Evolutionary conservation across 2,329 filamentous ascomycete species (phyloP).

Genomic region (Daldinia sp.): DNA sequence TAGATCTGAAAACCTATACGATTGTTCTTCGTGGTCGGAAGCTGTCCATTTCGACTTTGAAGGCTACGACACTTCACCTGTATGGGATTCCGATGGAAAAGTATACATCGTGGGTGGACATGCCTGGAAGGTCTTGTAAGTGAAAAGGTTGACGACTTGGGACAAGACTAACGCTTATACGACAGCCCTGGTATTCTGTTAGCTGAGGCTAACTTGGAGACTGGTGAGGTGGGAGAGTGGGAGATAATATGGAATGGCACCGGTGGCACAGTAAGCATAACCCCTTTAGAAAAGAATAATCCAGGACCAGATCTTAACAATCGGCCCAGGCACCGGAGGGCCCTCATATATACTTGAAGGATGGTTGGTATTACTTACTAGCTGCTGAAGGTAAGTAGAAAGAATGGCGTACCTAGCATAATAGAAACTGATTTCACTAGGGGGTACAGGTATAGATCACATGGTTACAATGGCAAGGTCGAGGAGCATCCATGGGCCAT

Average conservation of each 20-base stretch:
- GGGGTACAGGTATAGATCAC: constrained; percentile 62
- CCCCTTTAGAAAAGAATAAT: neutral
- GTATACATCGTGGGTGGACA: constrained; percentile 62
- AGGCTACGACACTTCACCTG: constrained; percentile 66
- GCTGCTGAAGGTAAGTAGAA: constrained; percentile 60
- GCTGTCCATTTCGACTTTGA: constrained; percentile 62
- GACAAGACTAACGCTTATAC: neutral
- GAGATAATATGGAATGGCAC: constrained; percentile 62
- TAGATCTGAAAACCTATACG: constrained; percentile 58
- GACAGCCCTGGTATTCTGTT: constrained; percentile 56
- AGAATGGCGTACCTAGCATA: neutral
- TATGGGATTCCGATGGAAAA: constrained; percentile 68
- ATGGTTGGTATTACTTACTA: constrained; percentile 65
- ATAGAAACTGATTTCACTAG: constrained; percentile 31
- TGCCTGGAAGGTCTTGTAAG: constrained; percentile 52
- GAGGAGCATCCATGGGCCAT: constrained; percentile 58
- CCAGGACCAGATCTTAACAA: neutral
- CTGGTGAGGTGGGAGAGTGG: constrained; percentile 56
- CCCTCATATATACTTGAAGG: constrained; percentile 65
- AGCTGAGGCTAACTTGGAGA: constrained; percentile 56
- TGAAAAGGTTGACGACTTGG: neutral
- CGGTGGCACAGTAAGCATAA: constrained; percentile 51
- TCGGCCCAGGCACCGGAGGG: constrained; percentile 59
- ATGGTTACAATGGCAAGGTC: constrained; percentile 63
- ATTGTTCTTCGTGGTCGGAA: constrained; percentile 60